A percentile compares a stretch with the other conserved stretches of the same genome.
These are phyloP conservation scores for Stereocaulon alpinum DNA, from an alignment of 495 filamentous ascomycete genomes.

Conservation along the genomic window DNA sequence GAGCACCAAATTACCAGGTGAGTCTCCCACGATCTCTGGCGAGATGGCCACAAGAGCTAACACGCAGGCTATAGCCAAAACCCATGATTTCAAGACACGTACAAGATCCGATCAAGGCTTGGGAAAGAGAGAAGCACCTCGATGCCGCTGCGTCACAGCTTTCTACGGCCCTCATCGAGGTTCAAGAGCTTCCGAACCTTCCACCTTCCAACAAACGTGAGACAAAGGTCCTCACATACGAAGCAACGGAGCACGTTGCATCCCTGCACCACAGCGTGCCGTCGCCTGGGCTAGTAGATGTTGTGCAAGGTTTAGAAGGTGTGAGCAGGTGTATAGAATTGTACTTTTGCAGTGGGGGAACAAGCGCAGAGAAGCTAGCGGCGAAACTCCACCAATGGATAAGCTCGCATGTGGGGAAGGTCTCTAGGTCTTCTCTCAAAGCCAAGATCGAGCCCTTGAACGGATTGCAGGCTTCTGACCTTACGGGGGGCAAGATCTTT, in stretches of 20 bases:
- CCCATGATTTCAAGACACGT: slow-evolving; percentile 24
- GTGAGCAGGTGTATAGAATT: slow-evolving; percentile 3
- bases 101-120: slow-evolving; percentile 24
- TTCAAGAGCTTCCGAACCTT: not conserved
- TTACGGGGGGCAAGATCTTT: slow-evolving; percentile 13
- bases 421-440: not conserved
- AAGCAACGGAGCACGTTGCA: no score
- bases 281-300: no score
- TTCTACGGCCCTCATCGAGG: not conserved
- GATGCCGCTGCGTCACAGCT: not conserved
- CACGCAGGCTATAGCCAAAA: slow-evolving; percentile 20
- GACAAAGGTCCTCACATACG: not conserved
- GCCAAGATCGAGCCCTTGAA: slow-evolving; percentile 7
- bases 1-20: slow-evolving; percentile 22
- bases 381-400: slow-evolving; percentile 15
- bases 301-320: no score
- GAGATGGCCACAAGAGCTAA: not conserved
- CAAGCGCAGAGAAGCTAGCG: slow-evolving; percentile 22
- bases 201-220: not conserved
- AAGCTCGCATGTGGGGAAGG: not conserved
- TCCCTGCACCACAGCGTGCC: no score
- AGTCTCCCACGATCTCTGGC: not conserved
- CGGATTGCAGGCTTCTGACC: slow-evolving; percentile 5
- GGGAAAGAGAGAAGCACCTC: slow-evolving; percentile 17
- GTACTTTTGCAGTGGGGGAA: slow-evolving; percentile 24